These are phyloP conservation scores for Ambrosia artemisiifolia DNA, from an alignment of 129 eudicot genomes.

Conservation along the genomic window DNA sequence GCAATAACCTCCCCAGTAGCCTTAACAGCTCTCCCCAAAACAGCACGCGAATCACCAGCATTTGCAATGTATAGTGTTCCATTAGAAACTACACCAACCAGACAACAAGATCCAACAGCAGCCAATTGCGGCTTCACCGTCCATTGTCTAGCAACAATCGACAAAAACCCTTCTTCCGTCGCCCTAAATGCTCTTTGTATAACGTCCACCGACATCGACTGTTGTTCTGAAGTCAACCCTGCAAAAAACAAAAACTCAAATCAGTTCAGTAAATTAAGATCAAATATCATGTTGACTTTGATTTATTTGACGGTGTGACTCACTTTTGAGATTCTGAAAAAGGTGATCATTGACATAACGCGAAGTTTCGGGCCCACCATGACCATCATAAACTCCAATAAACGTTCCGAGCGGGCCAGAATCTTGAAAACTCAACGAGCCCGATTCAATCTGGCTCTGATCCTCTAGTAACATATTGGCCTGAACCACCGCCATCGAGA, in stretches of 20 bases:
- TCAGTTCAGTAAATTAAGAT: not conserved
- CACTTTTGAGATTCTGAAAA: constrained; percentile 68
- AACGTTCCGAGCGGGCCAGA: constrained; percentile 72
- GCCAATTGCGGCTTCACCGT: constrained; percentile 61
- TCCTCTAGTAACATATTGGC: constrained; percentile 76
- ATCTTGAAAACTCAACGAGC: constrained; percentile 62
- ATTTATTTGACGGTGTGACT: constrained; percentile 7
- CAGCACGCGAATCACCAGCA: constrained; percentile 82
- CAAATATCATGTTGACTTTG: not conserved
- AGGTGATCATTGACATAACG: constrained; percentile 61
- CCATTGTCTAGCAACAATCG: constrained; percentile 68
- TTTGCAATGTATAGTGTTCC: constrained; percentile 61
- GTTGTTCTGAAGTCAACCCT: constrained; percentile 65
- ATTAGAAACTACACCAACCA: constrained; percentile 60
- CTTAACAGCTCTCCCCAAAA: constrained; percentile 55
- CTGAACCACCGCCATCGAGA: constrained; percentile 78
- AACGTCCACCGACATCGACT: constrained; percentile 60
- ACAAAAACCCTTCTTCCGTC: constrained; percentile 68
- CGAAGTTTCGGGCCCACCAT: constrained; percentile 86
- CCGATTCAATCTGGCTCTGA: constrained; percentile 77
- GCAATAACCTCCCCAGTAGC: constrained; percentile 66
- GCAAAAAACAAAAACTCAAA: not conserved
- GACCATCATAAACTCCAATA: constrained; percentile 79
- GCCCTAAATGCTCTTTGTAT: constrained; percentile 63
- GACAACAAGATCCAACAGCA: constrained; percentile 74